Conservation (phyloP, 2,329 filamentous ascomycete species). For the Phaeosphaeria sp. region DNA sequence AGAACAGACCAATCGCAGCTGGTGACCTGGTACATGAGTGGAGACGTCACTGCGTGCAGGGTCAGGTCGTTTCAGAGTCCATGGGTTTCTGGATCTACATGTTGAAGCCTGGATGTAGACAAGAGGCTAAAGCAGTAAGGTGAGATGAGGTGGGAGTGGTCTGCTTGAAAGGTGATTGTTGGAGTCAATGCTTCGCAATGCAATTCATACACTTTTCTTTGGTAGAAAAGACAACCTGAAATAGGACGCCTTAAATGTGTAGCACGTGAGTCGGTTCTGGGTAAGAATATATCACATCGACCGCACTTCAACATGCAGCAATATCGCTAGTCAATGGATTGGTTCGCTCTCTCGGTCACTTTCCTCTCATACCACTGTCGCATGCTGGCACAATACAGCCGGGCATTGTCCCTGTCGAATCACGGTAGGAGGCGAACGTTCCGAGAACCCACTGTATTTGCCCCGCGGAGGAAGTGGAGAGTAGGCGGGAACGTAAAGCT, state of each 20-base stretch:
- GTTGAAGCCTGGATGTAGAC: neutral
- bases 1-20: neutral
- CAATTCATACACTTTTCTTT: too few relatives aligned
- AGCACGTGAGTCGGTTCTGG: too few relatives aligned
- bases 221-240: too few relatives aligned
- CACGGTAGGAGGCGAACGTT: neutral
- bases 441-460: neutral
- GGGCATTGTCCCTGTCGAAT: neutral
- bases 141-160: neutral
- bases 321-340: neutral
- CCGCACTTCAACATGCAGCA: too few relatives aligned
- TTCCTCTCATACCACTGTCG: neutral
- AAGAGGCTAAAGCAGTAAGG: neutral
- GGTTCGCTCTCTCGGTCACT: too few relatives aligned
- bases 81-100: neutral
- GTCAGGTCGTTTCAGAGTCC: neutral
- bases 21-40: neutral
- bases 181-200: too few relatives aligned
- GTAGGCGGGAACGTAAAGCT: neutral
- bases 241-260: too few relatives aligned
- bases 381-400: neutral
- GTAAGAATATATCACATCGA: too few relatives aligned
- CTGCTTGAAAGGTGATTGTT: neutral
- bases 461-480: neutral
- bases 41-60: neutral